A percentile compares a stretch with the other conserved stretches of the same genome.
Conservation (phyloP, 2,329 filamentous ascomycete species). For the Aspergillus phoenicis region DNA sequence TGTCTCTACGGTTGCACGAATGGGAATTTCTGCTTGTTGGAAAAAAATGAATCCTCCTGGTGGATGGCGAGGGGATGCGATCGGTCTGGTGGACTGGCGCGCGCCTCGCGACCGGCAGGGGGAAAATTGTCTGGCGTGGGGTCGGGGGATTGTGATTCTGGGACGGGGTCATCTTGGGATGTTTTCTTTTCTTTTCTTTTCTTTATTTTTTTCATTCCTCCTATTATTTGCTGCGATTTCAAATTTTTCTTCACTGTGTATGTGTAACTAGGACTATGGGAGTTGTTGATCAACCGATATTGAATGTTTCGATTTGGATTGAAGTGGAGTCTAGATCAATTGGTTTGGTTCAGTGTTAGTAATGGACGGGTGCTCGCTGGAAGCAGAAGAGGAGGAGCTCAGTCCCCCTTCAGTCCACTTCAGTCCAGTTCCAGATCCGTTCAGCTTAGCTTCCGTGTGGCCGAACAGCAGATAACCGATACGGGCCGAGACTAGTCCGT, state of each 20-base stretch:
- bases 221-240: not conserved
- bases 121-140: not conserved
- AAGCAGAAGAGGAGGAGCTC: too few relatives aligned
- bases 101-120: not conserved
- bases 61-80: not conserved
- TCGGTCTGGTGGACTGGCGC: not conserved
- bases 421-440: too few relatives aligned
- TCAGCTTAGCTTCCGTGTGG: constrained; percentile 32
- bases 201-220: not conserved
- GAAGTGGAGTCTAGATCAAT: not conserved
- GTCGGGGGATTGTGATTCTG: not conserved
- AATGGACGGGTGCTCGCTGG: not conserved
- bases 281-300: constrained; percentile 3
- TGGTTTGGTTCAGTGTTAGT: not conserved
- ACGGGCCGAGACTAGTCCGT: constrained; percentile 35
- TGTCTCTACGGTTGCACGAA: constrained; percentile 24
- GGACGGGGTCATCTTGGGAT: constrained; percentile 1
- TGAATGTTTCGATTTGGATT: not conserved
- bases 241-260: not conserved
- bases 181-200: not conserved
- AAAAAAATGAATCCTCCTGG: not conserved
- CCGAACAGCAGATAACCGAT: constrained; percentile 38
- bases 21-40: constrained; percentile 19
- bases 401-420: too few relatives aligned
- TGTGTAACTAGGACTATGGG: constrained; percentile 6